Evolutionary conservation across 768 basidiomycete species (phyloP).

Genomic region (Sistotremastrum niveocremeum): DNA sequence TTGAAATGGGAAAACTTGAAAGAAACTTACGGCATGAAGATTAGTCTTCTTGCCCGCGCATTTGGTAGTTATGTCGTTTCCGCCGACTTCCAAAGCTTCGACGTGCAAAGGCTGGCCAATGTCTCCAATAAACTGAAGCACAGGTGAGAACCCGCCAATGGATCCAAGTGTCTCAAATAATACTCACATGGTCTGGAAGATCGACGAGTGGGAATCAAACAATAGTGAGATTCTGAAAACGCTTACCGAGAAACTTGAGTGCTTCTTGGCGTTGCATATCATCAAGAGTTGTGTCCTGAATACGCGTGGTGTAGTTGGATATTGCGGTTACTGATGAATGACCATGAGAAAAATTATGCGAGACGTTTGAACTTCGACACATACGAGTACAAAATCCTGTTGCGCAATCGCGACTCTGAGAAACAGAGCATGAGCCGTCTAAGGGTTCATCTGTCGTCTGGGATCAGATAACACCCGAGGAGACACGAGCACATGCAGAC

Average conservation of each 20-base stretch:
- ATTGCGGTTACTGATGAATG: slow-evolving; percentile 32
- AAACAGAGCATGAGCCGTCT: slow-evolving; percentile 34
- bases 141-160: not conserved
- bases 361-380: not conserved
- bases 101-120: slow-evolving; percentile 17
- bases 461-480: not conserved
- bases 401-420: slow-evolving; percentile 32
- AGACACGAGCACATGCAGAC: slow-evolving; percentile 2
- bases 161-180: not conserved
- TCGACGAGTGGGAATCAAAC: not conserved
- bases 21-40: slow-evolving; percentile 11
- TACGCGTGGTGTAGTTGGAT: slow-evolving; percentile 41
- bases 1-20: slow-evolving; percentile 5
- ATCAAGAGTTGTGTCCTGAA: slow-evolving; percentile 29
- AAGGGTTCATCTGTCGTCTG: slow-evolving; percentile 22
- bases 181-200: not conserved
- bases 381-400: slow-evolving; percentile 18
- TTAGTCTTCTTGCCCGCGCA: slow-evolving; percentile 14
- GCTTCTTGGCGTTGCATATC: slow-evolving; percentile 34
- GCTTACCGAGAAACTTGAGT: slow-evolving; percentile 30
- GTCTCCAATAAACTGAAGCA: slow-evolving; percentile 14
- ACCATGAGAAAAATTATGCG: no score
- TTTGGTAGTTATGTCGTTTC: slow-evolving; percentile 15
- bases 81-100: slow-evolving; percentile 15
- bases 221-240: not conserved